Conservation (phyloP, 768 basidiomycete genomes). For the Rubroboletus pulcherrimus region DNA sequence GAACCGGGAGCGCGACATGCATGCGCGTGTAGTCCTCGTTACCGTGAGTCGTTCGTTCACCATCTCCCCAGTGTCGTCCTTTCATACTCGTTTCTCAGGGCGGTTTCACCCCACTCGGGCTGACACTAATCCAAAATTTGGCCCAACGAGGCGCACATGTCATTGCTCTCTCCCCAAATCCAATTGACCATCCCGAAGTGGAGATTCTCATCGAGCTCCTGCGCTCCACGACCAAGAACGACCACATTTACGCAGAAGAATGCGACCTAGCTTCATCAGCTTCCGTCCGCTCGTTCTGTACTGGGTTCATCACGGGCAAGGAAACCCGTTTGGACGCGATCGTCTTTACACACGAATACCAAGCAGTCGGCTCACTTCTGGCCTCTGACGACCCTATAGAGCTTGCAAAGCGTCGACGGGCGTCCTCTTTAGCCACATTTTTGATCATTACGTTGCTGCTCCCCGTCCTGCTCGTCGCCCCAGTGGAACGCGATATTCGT, state of each 20-base stretch:
- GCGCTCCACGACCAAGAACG: conserved; percentile 66
- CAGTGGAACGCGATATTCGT: conserved; percentile 87
- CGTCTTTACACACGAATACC: conserved; percentile 75
- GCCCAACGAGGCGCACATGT: conserved; percentile 77
- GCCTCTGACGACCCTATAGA: conserved; percentile 26
- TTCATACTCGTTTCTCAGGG: conserved; percentile 43
- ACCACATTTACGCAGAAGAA: conserved; percentile 74
- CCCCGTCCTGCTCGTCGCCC: conserved; percentile 75
- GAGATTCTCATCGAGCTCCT: conserved; percentile 64
- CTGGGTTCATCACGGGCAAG: conserved; percentile 58
- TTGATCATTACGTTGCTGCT: conserved; percentile 75
- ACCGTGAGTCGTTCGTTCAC: conserved; percentile 46
- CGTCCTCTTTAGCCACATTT: conserved; percentile 65
- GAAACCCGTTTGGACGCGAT: conserved; percentile 75
- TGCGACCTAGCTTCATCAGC: conserved; percentile 67
- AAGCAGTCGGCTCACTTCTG: conserved; percentile 52
- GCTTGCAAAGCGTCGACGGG: conserved; percentile 41
- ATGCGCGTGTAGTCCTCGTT: conserved; percentile 64
- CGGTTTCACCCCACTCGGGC: conserved; percentile 68
- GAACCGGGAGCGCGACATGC: conserved; percentile 68
- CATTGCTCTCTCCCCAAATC: conserved; percentile 65
- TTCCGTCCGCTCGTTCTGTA: conserved; percentile 68
- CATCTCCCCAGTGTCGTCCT: not conserved
- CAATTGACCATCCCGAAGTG: conserved; percentile 46
- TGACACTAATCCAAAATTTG: conserved; percentile 61